A percentile compares a stretch with the other conserved stretches of the same genome.
Evolutionary conservation across 176 grass and related monocot genomes (phyloP).

Genomic region (Avena sativa): DNA sequence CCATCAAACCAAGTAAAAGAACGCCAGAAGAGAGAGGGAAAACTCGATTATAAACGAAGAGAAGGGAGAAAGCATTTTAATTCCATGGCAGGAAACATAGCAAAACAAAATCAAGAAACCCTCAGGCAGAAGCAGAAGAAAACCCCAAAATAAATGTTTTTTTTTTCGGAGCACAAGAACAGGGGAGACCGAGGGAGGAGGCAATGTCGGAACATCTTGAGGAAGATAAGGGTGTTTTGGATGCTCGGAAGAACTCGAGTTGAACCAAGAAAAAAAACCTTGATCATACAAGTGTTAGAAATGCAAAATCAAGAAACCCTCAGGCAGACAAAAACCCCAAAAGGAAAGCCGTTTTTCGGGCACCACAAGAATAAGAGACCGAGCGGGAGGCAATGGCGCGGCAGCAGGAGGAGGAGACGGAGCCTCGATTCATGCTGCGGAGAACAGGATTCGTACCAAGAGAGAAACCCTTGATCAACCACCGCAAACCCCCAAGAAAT

Average conservation of each 20-base stretch:
- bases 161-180: background rate
- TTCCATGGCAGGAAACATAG: background rate
- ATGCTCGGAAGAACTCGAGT: background rate
- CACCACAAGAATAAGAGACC: background rate
- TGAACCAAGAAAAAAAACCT: background rate
- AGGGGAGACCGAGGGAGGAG: background rate
- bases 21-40: background rate
- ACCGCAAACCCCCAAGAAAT: background rate
- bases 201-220: background rate
- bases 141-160: background rate
- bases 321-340: background rate
- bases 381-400: background rate
- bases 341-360: background rate
- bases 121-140: background rate
- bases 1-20: background rate
- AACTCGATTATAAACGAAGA: background rate
- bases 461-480: background rate
- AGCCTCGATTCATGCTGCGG: background rate
- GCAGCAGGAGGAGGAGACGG: background rate
- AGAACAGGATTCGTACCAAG: background rate
- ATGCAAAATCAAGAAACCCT: constrained; percentile 13
- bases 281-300: background rate
- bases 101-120: background rate
- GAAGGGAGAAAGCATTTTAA: background rate
- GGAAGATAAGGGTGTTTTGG: background rate